Percentiles rank a stretch among this genome's conserved stretches.
Evolutionary conservation across 2,329 filamentous ascomycete genomes (phyloP).

Genomic region (Hirsutella rhossiliensis): DNA sequence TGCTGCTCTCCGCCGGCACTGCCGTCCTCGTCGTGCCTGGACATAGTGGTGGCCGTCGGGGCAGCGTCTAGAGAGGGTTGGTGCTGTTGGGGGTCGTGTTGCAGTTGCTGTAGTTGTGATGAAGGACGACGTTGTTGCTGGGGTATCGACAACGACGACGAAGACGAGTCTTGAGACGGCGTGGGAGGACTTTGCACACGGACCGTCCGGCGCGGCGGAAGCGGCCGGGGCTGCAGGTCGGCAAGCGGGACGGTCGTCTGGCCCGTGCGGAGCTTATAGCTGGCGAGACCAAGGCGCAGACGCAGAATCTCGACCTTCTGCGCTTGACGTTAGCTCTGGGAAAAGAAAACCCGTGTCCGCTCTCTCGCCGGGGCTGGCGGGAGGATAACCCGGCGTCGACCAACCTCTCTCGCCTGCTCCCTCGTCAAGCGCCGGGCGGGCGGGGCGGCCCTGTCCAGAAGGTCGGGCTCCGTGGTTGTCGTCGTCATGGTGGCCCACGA

Average conservation of each 20-base stretch:
- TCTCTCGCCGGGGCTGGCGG: neutral
- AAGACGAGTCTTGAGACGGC: neutral
- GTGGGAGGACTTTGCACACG: constrained; percentile 11
- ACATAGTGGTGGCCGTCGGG: no score
- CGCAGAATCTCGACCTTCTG: constrained; percentile 54
- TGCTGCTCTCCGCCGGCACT: constrained; percentile 7
- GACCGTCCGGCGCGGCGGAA: constrained; percentile 12
- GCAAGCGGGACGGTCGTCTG: constrained; percentile 56
- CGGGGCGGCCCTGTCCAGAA: neutral
- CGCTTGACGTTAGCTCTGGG: neutral
- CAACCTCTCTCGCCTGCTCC: constrained; percentile 40
- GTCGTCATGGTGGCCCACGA: constrained; percentile 29
- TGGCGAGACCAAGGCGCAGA: constrained; percentile 57
- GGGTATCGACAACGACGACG: no score
- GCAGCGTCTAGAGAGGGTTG: no score
- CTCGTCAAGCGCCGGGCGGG: constrained; percentile 27
- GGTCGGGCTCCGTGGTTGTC: constrained; percentile 25
- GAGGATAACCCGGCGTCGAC: constrained; percentile 6
- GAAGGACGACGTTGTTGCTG: no score
- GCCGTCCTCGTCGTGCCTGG: neutral
- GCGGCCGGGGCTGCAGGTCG: constrained; percentile 33
- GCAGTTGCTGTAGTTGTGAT: no score
- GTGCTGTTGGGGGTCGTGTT: no score
- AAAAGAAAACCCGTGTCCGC: no score
- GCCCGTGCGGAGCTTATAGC: constrained; percentile 64